Base-by-base conservation (phyloP, 2,329 filamentous ascomycete genomes). In the Fusarium sp. region DNA sequence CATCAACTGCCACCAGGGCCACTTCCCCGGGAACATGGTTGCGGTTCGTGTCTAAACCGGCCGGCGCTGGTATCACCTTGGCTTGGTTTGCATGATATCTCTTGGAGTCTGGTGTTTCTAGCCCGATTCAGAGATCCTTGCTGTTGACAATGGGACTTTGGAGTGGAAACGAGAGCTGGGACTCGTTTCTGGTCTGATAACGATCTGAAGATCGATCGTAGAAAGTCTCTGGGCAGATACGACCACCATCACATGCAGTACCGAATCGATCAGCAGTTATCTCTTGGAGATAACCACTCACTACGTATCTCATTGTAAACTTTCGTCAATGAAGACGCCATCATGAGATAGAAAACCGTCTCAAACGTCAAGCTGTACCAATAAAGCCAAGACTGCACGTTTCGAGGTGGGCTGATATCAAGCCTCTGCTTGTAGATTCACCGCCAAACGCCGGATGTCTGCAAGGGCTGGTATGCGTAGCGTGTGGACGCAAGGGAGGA, bases 21-120 rank as follows among this genome's bases (percentile, higher is more conserved):
- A 73, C 74, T 70, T 75, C 72, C 65, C 70, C 72, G 63, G 63
- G 58, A 65, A 64, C 70, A 66, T 68, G 62, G 63, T 64, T 71
- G 66, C 65, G 44, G 56, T 54, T 73, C n/a, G 60, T 70, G 49
- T 66, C 59, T 63, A 50, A 49, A 63, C 55, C 36, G 49, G 64
- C 55, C 36, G 56, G 64, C 55, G 55, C 46, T 54, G 55, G 53
- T 46, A 62, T 50, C 62, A 73, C 59, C 50, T 68, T 68, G 54
- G n/a, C 46, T 68, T 61, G 57, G 25, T 63, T 62, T 59, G 65
- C 54, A 61, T 42, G 64, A 71, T 74, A 68, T 64, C 65, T 71
- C 50, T 41, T 62, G 36, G 47, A 52, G 50, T 58, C 47, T 73
- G 42, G 41, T 57, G 69, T 71, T 58, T 63, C 70, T 65, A 62